Evolutionary conservation across 2,329 filamentous ascomycete genomes (phyloP).

Genomic region (Pseudofabraea citricarpa): DNA sequence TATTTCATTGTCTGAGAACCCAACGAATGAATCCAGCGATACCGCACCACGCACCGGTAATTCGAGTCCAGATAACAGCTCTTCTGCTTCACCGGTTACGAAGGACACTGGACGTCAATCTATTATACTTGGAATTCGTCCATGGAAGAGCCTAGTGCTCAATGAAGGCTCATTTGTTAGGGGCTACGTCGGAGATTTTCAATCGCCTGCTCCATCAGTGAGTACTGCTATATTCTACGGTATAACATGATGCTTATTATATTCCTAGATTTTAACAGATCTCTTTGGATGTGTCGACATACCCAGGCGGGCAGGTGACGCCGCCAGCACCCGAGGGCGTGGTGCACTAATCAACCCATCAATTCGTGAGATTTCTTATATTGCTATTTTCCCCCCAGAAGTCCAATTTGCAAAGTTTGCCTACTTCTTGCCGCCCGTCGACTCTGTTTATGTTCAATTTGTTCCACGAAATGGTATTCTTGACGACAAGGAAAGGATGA

Average conservation of each 20-base stretch:
- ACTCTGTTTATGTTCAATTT: constrained; percentile 49
- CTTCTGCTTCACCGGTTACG: neutral
- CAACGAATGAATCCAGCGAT: neutral
- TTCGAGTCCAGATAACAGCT: neutral
- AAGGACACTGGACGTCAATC: constrained; percentile 14
- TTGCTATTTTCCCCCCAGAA: constrained; percentile 63
- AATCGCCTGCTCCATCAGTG: constrained; percentile 46
- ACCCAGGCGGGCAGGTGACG: constrained; percentile 21
- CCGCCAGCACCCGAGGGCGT: too few species aligned
- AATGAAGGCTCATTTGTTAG: constrained; percentile 75
- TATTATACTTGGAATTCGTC: too few species aligned
- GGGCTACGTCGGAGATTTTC: constrained; percentile 63
- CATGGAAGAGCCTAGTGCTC: constrained; percentile 61
- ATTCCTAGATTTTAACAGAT: constrained; percentile 50
- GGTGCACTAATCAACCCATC: constrained; percentile 36
- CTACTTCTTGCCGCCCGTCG: constrained; percentile 42
- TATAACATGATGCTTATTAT: constrained; percentile 5
- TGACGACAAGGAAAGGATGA: constrained; percentile 25
- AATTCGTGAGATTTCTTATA: constrained; percentile 50
- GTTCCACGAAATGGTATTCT: constrained; percentile 33
- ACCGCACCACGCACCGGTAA: neutral
- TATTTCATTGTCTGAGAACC: neutral
- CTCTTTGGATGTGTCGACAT: constrained; percentile 38
- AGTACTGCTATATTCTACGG: constrained; percentile 5
- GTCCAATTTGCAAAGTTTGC: constrained; percentile 52